Evolutionary conservation across 306 rosid species (phyloP).

Genomic region (Crotalaria pallida): DNA sequence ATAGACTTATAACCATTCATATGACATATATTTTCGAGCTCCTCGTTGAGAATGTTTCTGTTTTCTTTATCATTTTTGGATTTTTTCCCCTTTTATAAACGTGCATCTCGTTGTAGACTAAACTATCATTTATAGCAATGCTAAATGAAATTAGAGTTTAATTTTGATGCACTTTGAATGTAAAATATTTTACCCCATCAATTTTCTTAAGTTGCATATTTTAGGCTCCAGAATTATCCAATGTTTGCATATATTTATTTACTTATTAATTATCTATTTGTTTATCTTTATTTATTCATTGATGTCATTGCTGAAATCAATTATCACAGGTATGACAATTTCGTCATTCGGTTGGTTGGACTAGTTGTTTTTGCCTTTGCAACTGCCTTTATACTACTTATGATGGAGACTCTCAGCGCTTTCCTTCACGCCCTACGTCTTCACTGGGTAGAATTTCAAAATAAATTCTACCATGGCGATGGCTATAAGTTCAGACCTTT

Average conservation of each 20-base stretch:
- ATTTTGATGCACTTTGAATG: too few species aligned
- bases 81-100: neutral
- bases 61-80: neutral
- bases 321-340: slow-evolving; percentile 66
- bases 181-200: too few species aligned
- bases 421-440: slow-evolving; percentile 95
- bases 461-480: slow-evolving; percentile 79
- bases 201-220: neutral
- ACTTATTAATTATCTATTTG: neutral
- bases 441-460: slow-evolving; percentile 93
- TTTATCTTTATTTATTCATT: neutral
- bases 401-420: slow-evolving; percentile 93
- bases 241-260: neutral
- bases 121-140: neutral
- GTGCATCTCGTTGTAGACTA: neutral
- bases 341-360: slow-evolving; percentile 66
- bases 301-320: slow-evolving; percentile 2
- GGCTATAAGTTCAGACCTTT: slow-evolving; percentile 85
- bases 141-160: neutral
- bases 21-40: neutral
- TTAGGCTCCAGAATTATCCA: neutral
- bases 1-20: slow-evolving; percentile 4
- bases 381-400: slow-evolving; percentile 89
- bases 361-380: slow-evolving; percentile 81
- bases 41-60: neutral